These are phyloP conservation scores for Fraxinus angustifolia DNA, from an alignment of 305 asterid species.

Conservation along the genomic window DNA sequence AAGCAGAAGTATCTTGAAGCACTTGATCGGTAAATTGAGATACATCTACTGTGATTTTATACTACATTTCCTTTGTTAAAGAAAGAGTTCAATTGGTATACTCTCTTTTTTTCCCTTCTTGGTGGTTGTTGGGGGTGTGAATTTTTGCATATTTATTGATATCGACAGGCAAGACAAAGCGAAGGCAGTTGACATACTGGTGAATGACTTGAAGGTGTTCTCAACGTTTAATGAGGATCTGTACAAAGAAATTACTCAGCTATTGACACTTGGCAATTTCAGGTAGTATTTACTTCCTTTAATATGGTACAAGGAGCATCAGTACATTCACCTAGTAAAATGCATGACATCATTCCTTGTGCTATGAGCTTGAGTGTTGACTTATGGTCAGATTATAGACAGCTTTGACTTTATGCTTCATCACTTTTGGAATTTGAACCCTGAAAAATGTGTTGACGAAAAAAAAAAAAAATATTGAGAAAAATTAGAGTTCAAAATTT, in stretches of 20 bases:
- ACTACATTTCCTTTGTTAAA: neutral
- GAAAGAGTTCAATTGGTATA: neutral
- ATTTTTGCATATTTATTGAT: constrained; percentile 6
- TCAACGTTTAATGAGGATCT: constrained; percentile 77
- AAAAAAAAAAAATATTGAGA: neutral
- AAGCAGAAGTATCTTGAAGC: constrained; percentile 91
- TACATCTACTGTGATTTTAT: constrained; percentile 10
- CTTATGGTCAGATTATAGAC: neutral
- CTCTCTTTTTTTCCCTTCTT: neutral
- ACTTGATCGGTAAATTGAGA: constrained; percentile 56
- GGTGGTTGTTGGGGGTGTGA: neutral
- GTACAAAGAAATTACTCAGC: constrained; percentile 77
- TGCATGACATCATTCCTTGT: constrained; percentile 10
- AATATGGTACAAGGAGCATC: constrained; percentile 14
- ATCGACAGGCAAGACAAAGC: constrained; percentile 67
- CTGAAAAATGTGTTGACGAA: neutral
- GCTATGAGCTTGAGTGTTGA: constrained; percentile 1
- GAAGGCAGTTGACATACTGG: constrained; percentile 76
- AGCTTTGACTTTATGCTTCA: neutral
- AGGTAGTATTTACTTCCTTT: constrained; percentile 43
- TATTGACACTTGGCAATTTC: constrained; percentile 67
- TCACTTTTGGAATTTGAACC: neutral
- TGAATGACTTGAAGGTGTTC: constrained; percentile 75
- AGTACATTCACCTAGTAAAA: neutral
- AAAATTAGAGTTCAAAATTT: neutral